Evolutionary conservation across 2,329 filamentous ascomycete species (phyloP).

Genomic region (Neocucurbitaria cava): DNA sequence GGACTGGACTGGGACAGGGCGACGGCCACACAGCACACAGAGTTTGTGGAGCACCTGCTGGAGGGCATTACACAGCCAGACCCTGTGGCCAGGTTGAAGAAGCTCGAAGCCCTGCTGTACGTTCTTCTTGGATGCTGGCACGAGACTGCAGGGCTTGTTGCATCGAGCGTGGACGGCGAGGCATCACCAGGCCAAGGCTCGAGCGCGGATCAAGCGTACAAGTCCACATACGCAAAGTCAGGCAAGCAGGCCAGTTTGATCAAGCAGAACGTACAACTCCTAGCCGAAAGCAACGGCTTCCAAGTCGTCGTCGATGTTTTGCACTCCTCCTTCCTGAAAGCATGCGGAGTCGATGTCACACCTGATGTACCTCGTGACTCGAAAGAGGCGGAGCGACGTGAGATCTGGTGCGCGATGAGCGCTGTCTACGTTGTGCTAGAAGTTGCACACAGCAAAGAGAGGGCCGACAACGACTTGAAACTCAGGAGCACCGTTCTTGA

Average conservation of each 20-base stretch:
- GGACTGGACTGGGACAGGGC: conserved; percentile 71
- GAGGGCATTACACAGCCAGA: conserved; percentile 40
- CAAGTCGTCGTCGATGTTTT: conserved; percentile 50
- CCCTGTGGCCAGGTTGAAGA: conserved; percentile 39
- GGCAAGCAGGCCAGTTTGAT: conserved; percentile 55
- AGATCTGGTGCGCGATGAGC: conserved; percentile 59
- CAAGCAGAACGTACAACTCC: conserved; percentile 51
- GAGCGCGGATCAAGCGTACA: conserved; percentile 7
- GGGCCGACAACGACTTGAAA: conserved; percentile 58
- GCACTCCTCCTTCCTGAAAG: conserved; percentile 41
- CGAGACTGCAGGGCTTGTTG: conserved; percentile 55
- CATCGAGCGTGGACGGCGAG: conserved; percentile 10
- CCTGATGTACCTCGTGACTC: conserved; percentile 37
- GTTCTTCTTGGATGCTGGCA: conserved; percentile 58
- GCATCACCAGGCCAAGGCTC: conserved; percentile 19
- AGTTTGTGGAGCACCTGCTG: conserved; percentile 62
- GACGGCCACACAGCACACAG: conserved; percentile 61
- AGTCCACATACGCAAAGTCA: conserved; percentile 38
- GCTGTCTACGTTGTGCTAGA: conserved; percentile 59
- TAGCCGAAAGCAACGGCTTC: conserved; percentile 52
- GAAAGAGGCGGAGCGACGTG: conserved; percentile 49
- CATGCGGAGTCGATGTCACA: conserved; percentile 36
- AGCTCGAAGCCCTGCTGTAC: conserved; percentile 55
- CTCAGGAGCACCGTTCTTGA: conserved; percentile 47
- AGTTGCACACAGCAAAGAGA: conserved; percentile 48